phyloP scores from a whole-genome alignment of 2,329 filamentous ascomycete species.

The Cladophialophora bantiana region DNA sequence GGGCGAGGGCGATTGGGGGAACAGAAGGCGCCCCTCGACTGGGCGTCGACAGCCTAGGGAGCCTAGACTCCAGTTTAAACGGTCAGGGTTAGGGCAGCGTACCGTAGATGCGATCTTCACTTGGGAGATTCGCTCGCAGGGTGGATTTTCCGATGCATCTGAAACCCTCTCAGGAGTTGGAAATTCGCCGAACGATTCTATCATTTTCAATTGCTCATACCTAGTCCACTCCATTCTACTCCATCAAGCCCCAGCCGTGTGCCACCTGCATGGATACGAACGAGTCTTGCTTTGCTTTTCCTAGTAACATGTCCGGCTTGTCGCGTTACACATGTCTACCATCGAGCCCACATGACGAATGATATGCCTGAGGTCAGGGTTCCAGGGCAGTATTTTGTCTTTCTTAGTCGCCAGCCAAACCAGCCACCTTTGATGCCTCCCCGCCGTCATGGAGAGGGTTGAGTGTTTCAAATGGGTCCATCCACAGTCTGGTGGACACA shows the following conservation, averaged over 20 bases:
- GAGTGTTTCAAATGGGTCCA: background rate
- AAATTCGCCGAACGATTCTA: constrained; percentile 18
- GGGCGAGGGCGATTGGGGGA: constrained; percentile 8
- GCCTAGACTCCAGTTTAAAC: background rate
- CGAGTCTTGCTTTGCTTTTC: constrained; percentile 1
- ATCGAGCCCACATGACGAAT: background rate
- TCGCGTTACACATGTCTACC: constrained; percentile 11
- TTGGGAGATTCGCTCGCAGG: background rate
- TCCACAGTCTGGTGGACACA: background rate
- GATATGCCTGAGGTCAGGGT: background rate
- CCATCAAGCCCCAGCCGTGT: constrained; percentile 5
- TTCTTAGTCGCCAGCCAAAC: background rate
- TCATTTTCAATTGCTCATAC: background rate
- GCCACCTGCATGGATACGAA: constrained; percentile 1
- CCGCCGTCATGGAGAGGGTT: background rate
- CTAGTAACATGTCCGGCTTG: constrained; percentile 5
- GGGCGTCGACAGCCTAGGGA: background rate
- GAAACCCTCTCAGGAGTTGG: constrained; percentile 30
- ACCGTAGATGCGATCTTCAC: constrained; percentile 6
- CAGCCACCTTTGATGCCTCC: background rate
- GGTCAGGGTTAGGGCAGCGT: background rate
- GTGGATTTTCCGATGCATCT: constrained; percentile 16
- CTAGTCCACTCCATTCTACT: constrained; percentile 9
- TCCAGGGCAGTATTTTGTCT: background rate
- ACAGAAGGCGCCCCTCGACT: background rate